These are phyloP conservation scores for Aspergillus sp. DNA, from an alignment of 2,329 filamentous ascomycete genomes.

Conservation along the genomic window DNA sequence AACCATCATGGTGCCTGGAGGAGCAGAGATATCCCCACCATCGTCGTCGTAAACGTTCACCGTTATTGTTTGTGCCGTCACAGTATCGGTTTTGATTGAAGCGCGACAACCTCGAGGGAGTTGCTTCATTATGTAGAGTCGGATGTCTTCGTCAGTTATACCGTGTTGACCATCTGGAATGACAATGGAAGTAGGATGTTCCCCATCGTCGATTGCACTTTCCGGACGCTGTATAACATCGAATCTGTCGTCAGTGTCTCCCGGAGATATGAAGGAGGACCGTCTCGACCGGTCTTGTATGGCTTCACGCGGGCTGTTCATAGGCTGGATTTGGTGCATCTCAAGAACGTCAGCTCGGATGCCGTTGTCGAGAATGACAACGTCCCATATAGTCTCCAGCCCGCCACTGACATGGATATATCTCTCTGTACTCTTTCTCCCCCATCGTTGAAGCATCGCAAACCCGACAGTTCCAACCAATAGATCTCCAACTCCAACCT, in stretches of 20 bases:
- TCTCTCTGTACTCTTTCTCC: constrained; percentile 44
- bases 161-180: constrained; percentile 39
- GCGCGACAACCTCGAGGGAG: constrained; percentile 44
- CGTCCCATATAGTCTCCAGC: constrained; percentile 49
- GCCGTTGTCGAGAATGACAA: constrained; percentile 49
- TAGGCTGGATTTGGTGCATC: constrained; percentile 37
- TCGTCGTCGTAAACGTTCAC: constrained; percentile 48
- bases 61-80: constrained; percentile 48
- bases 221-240: constrained; percentile 39
- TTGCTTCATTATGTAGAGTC: constrained; percentile 49
- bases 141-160: constrained; percentile 47
- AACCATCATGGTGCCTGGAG: constrained; percentile 47
- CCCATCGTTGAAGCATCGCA: constrained; percentile 48
- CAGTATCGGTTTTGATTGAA: constrained; percentile 43
- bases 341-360: constrained; percentile 48
- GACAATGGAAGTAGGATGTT: constrained; percentile 27
- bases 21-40: constrained; percentile 43
- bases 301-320: constrained; percentile 43
- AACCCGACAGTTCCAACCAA: constrained; percentile 47
- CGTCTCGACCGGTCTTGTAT: constrained; percentile 49
- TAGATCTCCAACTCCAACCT: constrained; percentile 45
- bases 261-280: constrained; percentile 50
- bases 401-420: constrained; percentile 41
- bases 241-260: constrained; percentile 37
- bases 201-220: constrained; percentile 23